phyloP scores from a whole-genome alignment of 257 asterid species.

The Nicotiana attenuata region DNA sequence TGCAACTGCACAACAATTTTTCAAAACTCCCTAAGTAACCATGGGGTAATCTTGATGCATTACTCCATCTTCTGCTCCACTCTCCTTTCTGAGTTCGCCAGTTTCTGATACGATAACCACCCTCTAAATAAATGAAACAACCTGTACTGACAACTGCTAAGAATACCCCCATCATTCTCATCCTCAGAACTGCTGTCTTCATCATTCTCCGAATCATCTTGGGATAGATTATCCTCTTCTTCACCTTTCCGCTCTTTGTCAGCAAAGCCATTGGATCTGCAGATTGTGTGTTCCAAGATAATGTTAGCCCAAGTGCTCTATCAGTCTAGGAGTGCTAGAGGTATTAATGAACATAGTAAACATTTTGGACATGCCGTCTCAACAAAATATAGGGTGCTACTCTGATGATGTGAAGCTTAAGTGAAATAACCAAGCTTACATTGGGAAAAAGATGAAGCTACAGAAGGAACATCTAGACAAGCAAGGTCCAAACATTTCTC shows the following conservation, averaged over 20 bases:
- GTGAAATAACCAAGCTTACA: neutral
- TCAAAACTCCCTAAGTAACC: constrained; percentile 31
- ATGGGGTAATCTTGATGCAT: constrained; percentile 24
- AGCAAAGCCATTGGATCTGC: constrained; percentile 12
- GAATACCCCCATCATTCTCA: constrained; percentile 20
- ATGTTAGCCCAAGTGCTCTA: neutral
- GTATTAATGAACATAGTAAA: neutral
- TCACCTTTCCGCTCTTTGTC: constrained; percentile 16
- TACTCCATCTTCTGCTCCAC: constrained; percentile 19
- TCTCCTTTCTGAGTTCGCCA: constrained; percentile 27
- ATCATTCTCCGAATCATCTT: constrained; percentile 21
- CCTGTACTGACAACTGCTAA: constrained; percentile 26
- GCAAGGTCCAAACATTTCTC: neutral
- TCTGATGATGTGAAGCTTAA: neutral
- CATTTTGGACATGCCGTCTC: neutral
- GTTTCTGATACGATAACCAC: constrained; percentile 49
- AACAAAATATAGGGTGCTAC: neutral
- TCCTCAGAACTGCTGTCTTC: neutral
- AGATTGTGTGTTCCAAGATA: neutral
- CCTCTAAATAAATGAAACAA: constrained; percentile 38
- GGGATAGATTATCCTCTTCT: constrained; percentile 7
- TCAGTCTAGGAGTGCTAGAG: neutral
- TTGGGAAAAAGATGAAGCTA: neutral
- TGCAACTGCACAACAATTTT: constrained; percentile 20
- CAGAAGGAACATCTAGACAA: neutral